A percentile compares a stretch with the other conserved stretches of the same genome.
These are phyloP conservation scores for Phalaenopsis hybrid DNA, from an alignment of 116 monocot genomes.

Conservation along the genomic window DNA sequence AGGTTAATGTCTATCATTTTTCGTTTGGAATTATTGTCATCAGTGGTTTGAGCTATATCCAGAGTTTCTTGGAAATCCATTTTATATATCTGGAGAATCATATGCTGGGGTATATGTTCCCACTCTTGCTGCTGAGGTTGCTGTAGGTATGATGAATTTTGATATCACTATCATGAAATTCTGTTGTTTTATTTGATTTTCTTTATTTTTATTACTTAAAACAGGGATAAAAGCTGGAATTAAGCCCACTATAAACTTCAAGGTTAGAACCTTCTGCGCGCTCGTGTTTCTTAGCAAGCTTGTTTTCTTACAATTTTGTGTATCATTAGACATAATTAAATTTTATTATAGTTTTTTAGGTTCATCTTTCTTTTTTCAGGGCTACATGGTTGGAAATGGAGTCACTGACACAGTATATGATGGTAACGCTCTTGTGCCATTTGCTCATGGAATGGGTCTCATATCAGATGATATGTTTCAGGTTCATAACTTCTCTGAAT, in stretches of 20 bases:
- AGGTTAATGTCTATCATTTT: background rate
- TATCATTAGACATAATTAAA: background rate
- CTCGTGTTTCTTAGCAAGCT: too few species aligned
- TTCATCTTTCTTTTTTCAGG: slow-evolving; percentile 25
- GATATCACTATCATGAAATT: background rate
- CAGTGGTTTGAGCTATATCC: slow-evolving; percentile 83
- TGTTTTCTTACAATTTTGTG: too few species aligned
- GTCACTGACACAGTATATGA: slow-evolving; percentile 53
- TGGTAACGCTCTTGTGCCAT: slow-evolving; percentile 78
- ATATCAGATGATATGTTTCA: slow-evolving; percentile 69
- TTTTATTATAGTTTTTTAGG: background rate
- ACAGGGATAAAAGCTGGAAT: slow-evolving; percentile 54
- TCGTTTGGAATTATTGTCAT: background rate
- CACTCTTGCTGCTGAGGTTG: slow-evolving; percentile 60
- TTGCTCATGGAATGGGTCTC: slow-evolving; percentile 89
- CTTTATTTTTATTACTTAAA: background rate
- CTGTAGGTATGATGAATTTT: slow-evolving; percentile 30
- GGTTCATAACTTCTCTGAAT: slow-evolving; percentile 18
- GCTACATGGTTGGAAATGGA: slow-evolving; percentile 80
- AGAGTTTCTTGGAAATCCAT: slow-evolving; percentile 68
- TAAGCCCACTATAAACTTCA: slow-evolving; percentile 65
- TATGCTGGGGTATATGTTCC: slow-evolving; percentile 85
- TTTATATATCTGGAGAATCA: slow-evolving; percentile 75
- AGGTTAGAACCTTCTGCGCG: slow-evolving; percentile 28
- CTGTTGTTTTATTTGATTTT: background rate